Evolutionary conservation across 2,329 filamentous ascomycete genomes (phyloP).

Genomic region (Cytospora mali): DNA sequence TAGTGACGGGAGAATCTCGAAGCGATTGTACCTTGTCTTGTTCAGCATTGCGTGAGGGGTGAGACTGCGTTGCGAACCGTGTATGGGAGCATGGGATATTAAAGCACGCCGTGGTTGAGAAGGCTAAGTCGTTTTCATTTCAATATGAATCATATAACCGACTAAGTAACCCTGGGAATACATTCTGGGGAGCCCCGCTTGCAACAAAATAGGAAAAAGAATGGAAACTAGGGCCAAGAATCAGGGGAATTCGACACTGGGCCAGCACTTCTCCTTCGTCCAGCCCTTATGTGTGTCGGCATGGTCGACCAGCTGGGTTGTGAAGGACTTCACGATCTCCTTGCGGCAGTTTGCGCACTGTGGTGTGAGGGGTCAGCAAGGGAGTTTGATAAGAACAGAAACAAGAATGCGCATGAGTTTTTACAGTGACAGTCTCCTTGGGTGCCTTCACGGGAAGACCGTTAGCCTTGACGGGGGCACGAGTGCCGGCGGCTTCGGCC

Average conservation of each 20-base stretch:
- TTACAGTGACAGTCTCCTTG: slow-evolving; percentile 53
- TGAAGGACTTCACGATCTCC: slow-evolving; percentile 55
- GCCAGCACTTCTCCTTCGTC: slow-evolving; percentile 63
- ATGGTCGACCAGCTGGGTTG: slow-evolving; percentile 55
- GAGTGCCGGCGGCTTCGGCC: slow-evolving; percentile 56
- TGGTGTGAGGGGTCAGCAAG: slow-evolving; percentile 25
- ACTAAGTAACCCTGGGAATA: background rate
- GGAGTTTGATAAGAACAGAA: slow-evolving; percentile 20
- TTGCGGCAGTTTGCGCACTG: slow-evolving; percentile 55
- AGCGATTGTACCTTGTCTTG: too few species aligned
- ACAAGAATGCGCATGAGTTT: background rate
- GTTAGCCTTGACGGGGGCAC: slow-evolving; percentile 56
- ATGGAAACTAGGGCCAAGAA: background rate
- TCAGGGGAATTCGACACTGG: slow-evolving; percentile 46
- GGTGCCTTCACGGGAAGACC: slow-evolving; percentile 57
- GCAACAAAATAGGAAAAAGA: background rate
- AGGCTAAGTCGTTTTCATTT: background rate
- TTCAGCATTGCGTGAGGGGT: too few species aligned
- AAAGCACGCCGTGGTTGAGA: too few species aligned
- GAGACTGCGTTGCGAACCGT: too few species aligned
- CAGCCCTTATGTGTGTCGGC: slow-evolving; percentile 54
- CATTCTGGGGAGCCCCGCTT: background rate
- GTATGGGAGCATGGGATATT: too few species aligned
- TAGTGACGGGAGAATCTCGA: too few species aligned
- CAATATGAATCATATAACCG: background rate